Percentiles rank a stretch among this genome's conserved stretches.
Evolutionary conservation across 306 rosid species (phyloP).

Genomic region (Lupinus albus): DNA sequence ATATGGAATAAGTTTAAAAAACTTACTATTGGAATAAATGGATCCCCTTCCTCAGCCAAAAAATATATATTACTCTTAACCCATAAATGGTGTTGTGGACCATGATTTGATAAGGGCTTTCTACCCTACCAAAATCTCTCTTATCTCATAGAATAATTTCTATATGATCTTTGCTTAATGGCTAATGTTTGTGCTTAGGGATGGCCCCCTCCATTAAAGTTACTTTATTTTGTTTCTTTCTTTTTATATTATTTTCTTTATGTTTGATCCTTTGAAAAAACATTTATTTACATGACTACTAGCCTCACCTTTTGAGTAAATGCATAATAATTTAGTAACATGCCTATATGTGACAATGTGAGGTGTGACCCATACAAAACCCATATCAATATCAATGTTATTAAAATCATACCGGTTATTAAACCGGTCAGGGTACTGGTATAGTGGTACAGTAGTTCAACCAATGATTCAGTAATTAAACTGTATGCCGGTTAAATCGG

Average conservation of each 20-base stretch:
- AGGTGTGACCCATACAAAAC: slow-evolving; percentile 30
- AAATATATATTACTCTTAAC: not conserved
- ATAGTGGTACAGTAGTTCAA: too few species aligned
- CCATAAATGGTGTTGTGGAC: slow-evolving; percentile 41
- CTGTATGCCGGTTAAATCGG: too few species aligned
- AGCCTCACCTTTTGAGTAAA: slow-evolving; percentile 35
- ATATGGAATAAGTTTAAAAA: too few species aligned
- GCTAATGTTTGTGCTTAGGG: slow-evolving; percentile 68
- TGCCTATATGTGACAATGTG: not conserved
- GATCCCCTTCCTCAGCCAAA: too few species aligned
- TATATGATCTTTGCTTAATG: slow-evolving; percentile 75
- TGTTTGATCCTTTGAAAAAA: slow-evolving; percentile 39
- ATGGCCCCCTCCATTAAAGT: slow-evolving; percentile 76
- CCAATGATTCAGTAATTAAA: too few species aligned
- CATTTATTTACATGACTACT: slow-evolving; percentile 40
- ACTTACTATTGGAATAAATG: too few species aligned
- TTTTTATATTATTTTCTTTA: slow-evolving; percentile 10
- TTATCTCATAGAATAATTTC: slow-evolving; percentile 73
- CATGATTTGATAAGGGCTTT: slow-evolving; percentile 79
- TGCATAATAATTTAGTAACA: slow-evolving; percentile 34
- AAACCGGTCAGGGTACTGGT: too few species aligned
- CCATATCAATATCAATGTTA: too few species aligned
- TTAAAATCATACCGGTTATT: too few species aligned
- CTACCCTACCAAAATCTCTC: slow-evolving; percentile 81
- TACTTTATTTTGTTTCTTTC: slow-evolving; percentile 40